Base-by-base conservation (phyloP, 768 basidiomycete species). In the Rhodocollybia butyracea region DNA sequence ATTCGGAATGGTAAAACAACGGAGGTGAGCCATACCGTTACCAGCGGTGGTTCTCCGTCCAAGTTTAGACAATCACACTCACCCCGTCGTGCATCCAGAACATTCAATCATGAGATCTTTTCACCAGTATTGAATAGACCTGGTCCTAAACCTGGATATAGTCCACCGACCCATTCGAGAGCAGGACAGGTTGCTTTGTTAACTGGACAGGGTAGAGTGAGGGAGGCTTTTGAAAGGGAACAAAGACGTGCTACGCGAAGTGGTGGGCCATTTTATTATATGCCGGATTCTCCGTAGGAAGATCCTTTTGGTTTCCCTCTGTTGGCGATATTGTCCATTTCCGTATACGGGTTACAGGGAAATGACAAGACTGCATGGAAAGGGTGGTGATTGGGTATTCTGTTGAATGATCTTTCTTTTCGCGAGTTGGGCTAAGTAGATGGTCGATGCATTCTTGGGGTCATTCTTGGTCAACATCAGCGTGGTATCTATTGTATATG, bases 91-190 rank as follows among this genome's bases (percentile, higher is more conserved):
- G 21, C 15, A 19, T n/a, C 39, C n/a, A 40, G 39, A 40, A 8
- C 21, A 17, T 40, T 19, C 21, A 19, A 22, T 26, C 48, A 24
- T 24, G 32, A 36, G 17, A 12, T 26, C 34, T 50, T 50, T 50
- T 13, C 24, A 5, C 48, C 36, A 11, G 38, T 50, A 12, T 26
- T 50, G 32, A 24, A 38, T 21, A 24, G 34, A n/a, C 48, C 48
- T 22, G 24, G 34, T 17, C 48, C 41, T 29, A 31, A 41, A 10
- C 7, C 27, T 30, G 51, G 41, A 29, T 53, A 53, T 19, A 53
- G 51, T 15, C 51, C 51, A 12, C 51, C 51, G 10, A 43, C 51
- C 12, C 39, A 41, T 43, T 53, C 51, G 26, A 24, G 51, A 19
- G 51, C 51, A 17, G 51, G 51, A n/a, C 51, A 42, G 11, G 17